Evolutionary conservation across 1,284 basidiomycete species (phyloP), one percentile per base, ranked within the genome.

Genomic region (Tylopilus microsporus): DNA sequence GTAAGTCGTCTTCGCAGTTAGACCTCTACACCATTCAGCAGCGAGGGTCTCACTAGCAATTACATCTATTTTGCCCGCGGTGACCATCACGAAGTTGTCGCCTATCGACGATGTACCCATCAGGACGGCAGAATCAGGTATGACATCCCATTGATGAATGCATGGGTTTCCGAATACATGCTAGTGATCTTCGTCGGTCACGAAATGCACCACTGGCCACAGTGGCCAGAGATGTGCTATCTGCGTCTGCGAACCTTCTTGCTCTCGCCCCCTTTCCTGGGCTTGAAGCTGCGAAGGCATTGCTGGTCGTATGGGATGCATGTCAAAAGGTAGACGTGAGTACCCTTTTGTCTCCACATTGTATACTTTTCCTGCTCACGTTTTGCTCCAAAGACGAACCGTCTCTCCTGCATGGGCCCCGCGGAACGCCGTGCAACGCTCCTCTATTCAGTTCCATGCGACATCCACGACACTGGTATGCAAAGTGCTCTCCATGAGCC

Each of bases 301-400:
- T 89, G 39, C 62, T 87, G 19, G 70, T 71, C 16, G 84, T 88
- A 21, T 88, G 86, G 86, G 80, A 85, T 55, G 75, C 82, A 0
- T 72, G 84, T 25, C 76, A 84, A 52, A 62, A 73, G 39, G 83
- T 88, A 30, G 85, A 89, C 61, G 86, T 89, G 62, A 66, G 83
- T 75, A 25, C 15, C 18, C 11, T 6, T 7, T 36, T 34, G 19
- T n/a, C 52, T 49, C 30, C 5, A 30, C 30, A 13, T 11, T 55
- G 16, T 39, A 39, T 50, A 60, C 34, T 52, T 34, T 39, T 18
- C 42, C 32, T 48, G 21, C 48, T 66, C 5, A 54, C 30, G 6
- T 5, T 0, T 50, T 57, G 6, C 8, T 47, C 43, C 32, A 48
- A 58, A 87, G 86, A 79, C 80, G 61, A 87, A 88, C 60, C 74